A percentile compares a stretch with the other conserved stretches of the same genome.
Conservation (phyloP, 2,329 filamentous ascomycete genomes). For the Fusarium lateritium region DNA sequence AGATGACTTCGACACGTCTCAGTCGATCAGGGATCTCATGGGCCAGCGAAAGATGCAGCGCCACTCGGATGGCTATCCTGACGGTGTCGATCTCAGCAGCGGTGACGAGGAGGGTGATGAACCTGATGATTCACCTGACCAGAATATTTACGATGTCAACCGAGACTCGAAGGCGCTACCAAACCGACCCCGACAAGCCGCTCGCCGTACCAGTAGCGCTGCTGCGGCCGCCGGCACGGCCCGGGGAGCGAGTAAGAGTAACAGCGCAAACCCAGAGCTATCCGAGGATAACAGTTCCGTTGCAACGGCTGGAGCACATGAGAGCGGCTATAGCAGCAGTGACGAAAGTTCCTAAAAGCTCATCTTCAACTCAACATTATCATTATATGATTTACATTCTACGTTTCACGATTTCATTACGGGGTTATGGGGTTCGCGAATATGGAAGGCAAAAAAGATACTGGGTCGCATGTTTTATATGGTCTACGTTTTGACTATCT, state of each 20-base stretch:
- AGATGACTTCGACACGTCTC: constrained; percentile 50
- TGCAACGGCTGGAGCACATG: constrained; percentile 58
- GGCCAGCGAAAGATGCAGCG: constrained; percentile 56
- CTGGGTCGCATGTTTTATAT: constrained; percentile 2
- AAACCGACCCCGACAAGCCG: constrained; percentile 31
- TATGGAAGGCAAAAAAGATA: constrained; percentile 13
- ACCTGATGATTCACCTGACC: constrained; percentile 54
- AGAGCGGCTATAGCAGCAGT: constrained; percentile 57
- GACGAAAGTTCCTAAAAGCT: constrained; percentile 48
- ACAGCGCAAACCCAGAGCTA: constrained; percentile 47
- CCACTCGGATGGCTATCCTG: constrained; percentile 59
- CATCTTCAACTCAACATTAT: not conserved
- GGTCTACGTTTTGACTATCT: not conserved
- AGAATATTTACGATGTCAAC: constrained; percentile 52
- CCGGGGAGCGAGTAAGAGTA: constrained; percentile 52
- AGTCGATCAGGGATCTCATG: constrained; percentile 51
- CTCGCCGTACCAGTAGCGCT: constrained; percentile 52
- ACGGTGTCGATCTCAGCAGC: constrained; percentile 58
- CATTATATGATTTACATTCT: constrained; percentile 4
- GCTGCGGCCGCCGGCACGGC: constrained; percentile 53
- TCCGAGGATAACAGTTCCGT: constrained; percentile 55
- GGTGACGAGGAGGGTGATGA: constrained; percentile 60
- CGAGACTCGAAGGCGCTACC: constrained; percentile 38
- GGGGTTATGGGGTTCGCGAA: not conserved
- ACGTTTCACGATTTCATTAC: constrained; percentile 11